Conservation (phyloP, 1,139 yeast genomes). For the Geotrichum australiense region DNA sequence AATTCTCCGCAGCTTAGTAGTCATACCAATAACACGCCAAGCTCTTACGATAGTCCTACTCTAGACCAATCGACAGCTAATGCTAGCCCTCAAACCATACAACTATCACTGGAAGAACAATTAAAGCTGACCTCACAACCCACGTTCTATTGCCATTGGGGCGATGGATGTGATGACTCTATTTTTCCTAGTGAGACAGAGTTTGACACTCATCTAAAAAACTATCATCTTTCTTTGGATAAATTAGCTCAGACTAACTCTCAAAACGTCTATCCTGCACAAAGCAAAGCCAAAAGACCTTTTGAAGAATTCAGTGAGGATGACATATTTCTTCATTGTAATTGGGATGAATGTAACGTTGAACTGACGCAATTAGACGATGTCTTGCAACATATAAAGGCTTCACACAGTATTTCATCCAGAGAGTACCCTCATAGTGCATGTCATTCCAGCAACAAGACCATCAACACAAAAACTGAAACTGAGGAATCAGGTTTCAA, state of each 20-base stretch:
- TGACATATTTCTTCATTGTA: slow-evolving; percentile 25
- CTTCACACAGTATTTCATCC: slow-evolving; percentile 29
- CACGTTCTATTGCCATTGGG: slow-evolving; percentile 35
- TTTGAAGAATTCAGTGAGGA: slow-evolving; percentile 4
- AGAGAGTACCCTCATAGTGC: slow-evolving; percentile 19
- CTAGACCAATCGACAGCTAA: too few species aligned
- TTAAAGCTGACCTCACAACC: too few species aligned
- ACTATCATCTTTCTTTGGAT: slow-evolving; percentile 16
- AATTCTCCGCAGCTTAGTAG: background rate
- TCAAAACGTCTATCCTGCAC: too few species aligned
- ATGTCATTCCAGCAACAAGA: slow-evolving; percentile 5
- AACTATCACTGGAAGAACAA: too few species aligned
- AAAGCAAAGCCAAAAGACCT: slow-evolving; percentile 8
- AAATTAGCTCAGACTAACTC: background rate
- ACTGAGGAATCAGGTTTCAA: too few species aligned
- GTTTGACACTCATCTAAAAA: slow-evolving; percentile 30
- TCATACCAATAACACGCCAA: too few species aligned
- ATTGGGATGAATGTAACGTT: slow-evolving; percentile 38
- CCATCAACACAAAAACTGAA: background rate
- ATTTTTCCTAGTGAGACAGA: slow-evolving; percentile 28
- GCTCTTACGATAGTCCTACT: too few species aligned
- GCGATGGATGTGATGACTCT: slow-evolving; percentile 29
- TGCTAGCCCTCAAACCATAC: too few species aligned
- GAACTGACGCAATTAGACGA: slow-evolving; percentile 30
- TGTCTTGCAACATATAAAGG: slow-evolving; percentile 33